Base-by-base conservation (phyloP, 148 eudicot genomes). In the Beta vulgaris region DNA sequence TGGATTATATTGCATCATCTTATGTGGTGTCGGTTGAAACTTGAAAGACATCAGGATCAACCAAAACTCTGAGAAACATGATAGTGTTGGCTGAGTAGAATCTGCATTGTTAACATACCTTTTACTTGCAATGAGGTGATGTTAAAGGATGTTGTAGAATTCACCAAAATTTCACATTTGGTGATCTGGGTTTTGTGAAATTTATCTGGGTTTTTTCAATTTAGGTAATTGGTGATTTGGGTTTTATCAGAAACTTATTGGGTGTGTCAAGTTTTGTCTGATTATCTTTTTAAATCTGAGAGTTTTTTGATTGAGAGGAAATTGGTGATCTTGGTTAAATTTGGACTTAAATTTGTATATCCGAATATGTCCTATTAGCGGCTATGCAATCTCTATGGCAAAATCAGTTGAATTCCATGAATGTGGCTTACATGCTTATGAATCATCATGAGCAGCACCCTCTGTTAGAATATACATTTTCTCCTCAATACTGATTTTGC, bases 171-270 rank as follows among this genome's bases (percentile, higher is more conserved):
- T 73, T 43, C 10, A 18, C 12, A 15, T 57, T 40, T 43, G 65
- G 36, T 48, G 78, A 79, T 79, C 75, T 74, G 78, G 76, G 71
- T 77, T 18, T 37, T 63, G 58, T 68, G 67, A 40, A 43, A n/a
- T n/a, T 23, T 68, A 70, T 72, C 70, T 77, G 63, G 78, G 49
- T n/a, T 69, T 74, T 63, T 29, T 46, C 14, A 34, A 43, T 39
- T 15, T 12, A 37, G 32, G 40, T 18, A 34, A 60, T 74, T 59
- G 40, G 4, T 43, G 83, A 80, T 80, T 72, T 80, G 70, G 79
- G 83, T 70, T 76, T 66, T 55, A 10, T 40, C 77, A 7, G 80
- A 65, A 44, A 34, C 35, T 71, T 76, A 26, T 49, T 80, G 75
- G 82, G 67, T 62, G 53, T 75, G 75, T 70, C 13, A 26, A 39